These are phyloP conservation scores for Takashimella tepidaria DNA, from an alignment of 1,284 basidiomycete species.

Conservation along the genomic window DNA sequence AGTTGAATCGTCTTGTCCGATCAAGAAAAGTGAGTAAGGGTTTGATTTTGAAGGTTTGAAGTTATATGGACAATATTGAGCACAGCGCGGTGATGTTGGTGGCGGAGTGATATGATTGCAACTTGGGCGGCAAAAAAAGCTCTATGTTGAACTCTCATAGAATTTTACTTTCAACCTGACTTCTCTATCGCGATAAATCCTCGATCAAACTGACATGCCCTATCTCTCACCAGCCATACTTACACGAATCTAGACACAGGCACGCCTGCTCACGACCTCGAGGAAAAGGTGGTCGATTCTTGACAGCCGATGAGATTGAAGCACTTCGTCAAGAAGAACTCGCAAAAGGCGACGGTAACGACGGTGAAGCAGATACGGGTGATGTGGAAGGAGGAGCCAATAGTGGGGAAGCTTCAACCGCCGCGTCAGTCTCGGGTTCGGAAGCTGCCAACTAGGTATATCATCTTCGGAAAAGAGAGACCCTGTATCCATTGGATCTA, in stretches of 20 bases:
- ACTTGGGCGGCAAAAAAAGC: too few species aligned
- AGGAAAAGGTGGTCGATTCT: constrained; percentile 92
- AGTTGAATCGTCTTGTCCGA: constrained; percentile 81
- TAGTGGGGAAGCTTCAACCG: constrained; percentile 1
- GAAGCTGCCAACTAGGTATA: too few species aligned
- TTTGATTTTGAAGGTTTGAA: background rate
- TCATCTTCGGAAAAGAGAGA: too few species aligned
- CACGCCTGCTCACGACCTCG: constrained; percentile 95
- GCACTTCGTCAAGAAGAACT: constrained; percentile 46
- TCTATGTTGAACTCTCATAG: too few species aligned
- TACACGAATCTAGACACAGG: constrained; percentile 94
- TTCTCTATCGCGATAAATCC: too few species aligned
- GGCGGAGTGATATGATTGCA: too few species aligned
- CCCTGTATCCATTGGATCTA: too few species aligned
- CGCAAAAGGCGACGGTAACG: constrained; percentile 16
- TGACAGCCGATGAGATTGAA: constrained; percentile 85
- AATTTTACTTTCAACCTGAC: background rate
- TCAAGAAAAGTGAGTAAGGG: constrained; percentile 70
- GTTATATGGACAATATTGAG: too few species aligned
- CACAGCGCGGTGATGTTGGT: too few species aligned
- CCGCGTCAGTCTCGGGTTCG: background rate
- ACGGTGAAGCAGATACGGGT: background rate
- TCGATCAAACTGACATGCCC: background rate
- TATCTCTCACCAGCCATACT: constrained; percentile 69
- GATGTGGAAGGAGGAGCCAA: constrained; percentile 1